These are phyloP conservation scores for Lathyrus tuberosus DNA, from an alignment of 306 rosid species.

Conservation along the genomic window DNA sequence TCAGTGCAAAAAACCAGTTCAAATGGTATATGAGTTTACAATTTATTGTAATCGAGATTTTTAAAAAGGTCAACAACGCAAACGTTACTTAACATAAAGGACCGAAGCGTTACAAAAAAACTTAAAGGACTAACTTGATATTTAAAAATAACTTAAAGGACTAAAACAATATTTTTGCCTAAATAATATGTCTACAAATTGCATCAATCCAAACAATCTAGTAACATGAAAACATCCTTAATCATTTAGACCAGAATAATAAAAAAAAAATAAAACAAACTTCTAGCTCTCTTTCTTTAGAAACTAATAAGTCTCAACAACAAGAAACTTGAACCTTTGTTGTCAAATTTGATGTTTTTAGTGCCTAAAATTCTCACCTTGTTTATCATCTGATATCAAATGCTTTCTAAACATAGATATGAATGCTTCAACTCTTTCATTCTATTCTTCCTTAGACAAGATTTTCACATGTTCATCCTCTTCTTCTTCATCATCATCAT, in stretches of 20 bases:
- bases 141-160: no score
- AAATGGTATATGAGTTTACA: no score
- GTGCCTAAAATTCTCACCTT: conserved; percentile 42
- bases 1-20: no score
- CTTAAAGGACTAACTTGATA: no score
- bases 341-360: conserved; percentile 29
- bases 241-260: conserved; percentile 17
- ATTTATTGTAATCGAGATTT: no score
- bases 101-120: no score
- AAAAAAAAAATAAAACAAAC: conserved; percentile 21
- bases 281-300: background rate
- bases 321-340: conserved; percentile 43
- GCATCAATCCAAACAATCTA: conserved; percentile 40
- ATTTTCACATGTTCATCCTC: conserved; percentile 40
- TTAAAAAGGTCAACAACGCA: no score
- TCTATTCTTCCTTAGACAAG: conserved; percentile 84
- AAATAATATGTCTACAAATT: conserved; percentile 27
- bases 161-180: no score
- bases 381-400: conserved; percentile 73
- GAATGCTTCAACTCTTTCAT: conserved; percentile 93
- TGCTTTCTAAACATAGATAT: conserved; percentile 90
- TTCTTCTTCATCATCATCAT: conserved; percentile 30
- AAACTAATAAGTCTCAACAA: conserved; percentile 42
- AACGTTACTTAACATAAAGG: no score
- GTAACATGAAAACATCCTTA: conserved; percentile 24